phyloP scores from a whole-genome alignment of 2,329 filamentous ascomycete genomes.

The Emericellopsis cladophorae region DNA sequence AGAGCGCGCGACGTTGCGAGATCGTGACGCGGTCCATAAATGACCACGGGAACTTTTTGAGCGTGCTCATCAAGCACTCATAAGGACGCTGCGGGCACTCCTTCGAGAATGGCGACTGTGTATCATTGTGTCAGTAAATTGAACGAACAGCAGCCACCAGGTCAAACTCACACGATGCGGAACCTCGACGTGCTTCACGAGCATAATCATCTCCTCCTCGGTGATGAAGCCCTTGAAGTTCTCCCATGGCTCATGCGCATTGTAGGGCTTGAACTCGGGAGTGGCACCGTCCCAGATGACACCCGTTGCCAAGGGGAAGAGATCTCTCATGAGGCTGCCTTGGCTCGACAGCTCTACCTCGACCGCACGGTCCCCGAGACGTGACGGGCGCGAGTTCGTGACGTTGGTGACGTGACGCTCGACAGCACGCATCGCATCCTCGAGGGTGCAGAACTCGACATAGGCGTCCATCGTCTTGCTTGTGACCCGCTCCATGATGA shows the following conservation, averaged over 20 bases:
- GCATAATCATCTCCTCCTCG: slow-evolving; percentile 50
- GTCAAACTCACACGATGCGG: slow-evolving; percentile 42
- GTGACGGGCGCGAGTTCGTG: slow-evolving; percentile 25
- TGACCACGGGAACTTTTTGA: slow-evolving; percentile 52
- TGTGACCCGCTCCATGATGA: slow-evolving; percentile 51
- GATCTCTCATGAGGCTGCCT: slow-evolving; percentile 42
- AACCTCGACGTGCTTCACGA: slow-evolving; percentile 49
- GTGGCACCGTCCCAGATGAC: slow-evolving; percentile 38
- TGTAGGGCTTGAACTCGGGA: slow-evolving; percentile 24
- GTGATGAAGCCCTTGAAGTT: slow-evolving; percentile 49
- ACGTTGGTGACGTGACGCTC: slow-evolving; percentile 29
- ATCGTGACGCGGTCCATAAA: slow-evolving; percentile 43
- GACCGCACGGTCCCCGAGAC: slow-evolving; percentile 44
- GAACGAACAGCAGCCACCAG: background rate
- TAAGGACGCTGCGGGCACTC: slow-evolving; percentile 52
- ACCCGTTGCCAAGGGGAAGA: slow-evolving; percentile 46
- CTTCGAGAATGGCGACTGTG: slow-evolving; percentile 44
- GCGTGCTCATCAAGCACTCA: slow-evolving; percentile 51
- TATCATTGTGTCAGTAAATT: background rate
- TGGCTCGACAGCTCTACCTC: slow-evolving; percentile 45
- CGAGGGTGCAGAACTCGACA: slow-evolving; percentile 40
- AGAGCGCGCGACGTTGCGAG: slow-evolving; percentile 40
- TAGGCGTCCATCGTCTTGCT: slow-evolving; percentile 51
- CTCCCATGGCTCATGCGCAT: slow-evolving; percentile 28
- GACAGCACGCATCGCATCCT: slow-evolving; percentile 41